Conservation (phyloP, 2,329 filamentous ascomycete genomes). For the Pseudohalonectria lignicola region DNA sequence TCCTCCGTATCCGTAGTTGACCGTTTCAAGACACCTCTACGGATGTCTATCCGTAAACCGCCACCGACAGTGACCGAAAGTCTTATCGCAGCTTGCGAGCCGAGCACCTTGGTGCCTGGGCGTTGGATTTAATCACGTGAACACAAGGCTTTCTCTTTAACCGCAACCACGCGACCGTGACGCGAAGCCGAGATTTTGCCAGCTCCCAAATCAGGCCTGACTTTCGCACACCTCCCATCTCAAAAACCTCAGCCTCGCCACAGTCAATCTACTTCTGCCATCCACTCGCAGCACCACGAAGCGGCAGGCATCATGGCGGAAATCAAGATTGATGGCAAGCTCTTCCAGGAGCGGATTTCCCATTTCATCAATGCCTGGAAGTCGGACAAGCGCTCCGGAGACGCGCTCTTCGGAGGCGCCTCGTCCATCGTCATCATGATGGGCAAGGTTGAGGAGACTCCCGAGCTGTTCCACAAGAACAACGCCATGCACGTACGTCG, state of each 20-base stretch:
- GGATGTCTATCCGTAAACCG: too few relatives aligned
- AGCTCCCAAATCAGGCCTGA: not conserved
- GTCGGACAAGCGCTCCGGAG: constrained; percentile 80
- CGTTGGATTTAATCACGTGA: too few relatives aligned
- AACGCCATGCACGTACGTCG: constrained; percentile 78
- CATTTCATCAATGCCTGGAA: constrained; percentile 90
- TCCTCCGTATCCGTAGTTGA: too few relatives aligned
- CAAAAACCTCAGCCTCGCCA: constrained; percentile 4
- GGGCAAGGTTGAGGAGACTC: constrained; percentile 86
- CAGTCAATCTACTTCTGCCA: constrained; percentile 5
- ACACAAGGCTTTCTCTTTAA: too few relatives aligned
- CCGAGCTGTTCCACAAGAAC: constrained; percentile 87
- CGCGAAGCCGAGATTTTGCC: constrained; percentile 8
- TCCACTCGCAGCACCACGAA: constrained; percentile 4
- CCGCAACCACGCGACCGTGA: too few relatives aligned
- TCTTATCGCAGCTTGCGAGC: too few relatives aligned
- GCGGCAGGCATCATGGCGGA: constrained; percentile 48
- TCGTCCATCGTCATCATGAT: constrained; percentile 82
- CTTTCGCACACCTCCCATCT: not conserved
- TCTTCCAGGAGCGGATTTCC: constrained; percentile 87
- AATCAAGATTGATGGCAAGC: constrained; percentile 89
- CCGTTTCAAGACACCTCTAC: too few relatives aligned
- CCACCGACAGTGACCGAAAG: too few relatives aligned
- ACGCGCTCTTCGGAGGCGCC: constrained; percentile 75
- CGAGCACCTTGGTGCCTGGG: too few relatives aligned